Evolutionary conservation across 163 green algal species (phyloP).

Genomic region (Scenedesmus sp.): DNA sequence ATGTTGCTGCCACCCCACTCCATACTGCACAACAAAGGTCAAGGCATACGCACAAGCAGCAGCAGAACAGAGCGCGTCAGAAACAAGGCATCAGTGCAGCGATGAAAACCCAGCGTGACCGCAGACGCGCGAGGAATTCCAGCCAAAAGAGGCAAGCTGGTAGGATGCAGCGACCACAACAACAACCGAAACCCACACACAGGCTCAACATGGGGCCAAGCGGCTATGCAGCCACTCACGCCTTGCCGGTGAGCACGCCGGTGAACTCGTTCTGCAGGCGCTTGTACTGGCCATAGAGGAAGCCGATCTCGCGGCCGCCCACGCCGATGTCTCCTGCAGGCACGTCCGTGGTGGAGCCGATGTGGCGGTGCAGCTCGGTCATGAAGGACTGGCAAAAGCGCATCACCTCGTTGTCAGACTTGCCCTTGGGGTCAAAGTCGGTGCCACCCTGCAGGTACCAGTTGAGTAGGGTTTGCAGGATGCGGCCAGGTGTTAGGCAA

Average conservation of each 20-base stretch:
- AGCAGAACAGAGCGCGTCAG: neutral
- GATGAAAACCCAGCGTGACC: neutral
- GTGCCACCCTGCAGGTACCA: constrained; percentile 52
- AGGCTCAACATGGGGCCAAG: neutral
- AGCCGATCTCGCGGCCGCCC: constrained; percentile 87
- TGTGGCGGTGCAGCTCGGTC: constrained; percentile 87
- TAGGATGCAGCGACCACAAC: neutral
- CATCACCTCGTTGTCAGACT: constrained; percentile 79
- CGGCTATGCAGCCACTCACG: constrained; percentile 50
- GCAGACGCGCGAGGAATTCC: neutral
- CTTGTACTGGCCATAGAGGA: constrained; percentile 89
- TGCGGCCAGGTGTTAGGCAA: no score
- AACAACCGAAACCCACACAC: neutral
- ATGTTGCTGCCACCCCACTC: constrained; percentile 85
- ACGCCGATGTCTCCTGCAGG: constrained; percentile 92
- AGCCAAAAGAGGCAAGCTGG: neutral
- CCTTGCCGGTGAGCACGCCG: constrained; percentile 88
- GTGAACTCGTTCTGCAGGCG: constrained; percentile 76
- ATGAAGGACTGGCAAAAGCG: constrained; percentile 92
- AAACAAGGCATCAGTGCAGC: neutral
- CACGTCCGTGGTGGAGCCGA: constrained; percentile 82
- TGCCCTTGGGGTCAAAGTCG: constrained; percentile 74
- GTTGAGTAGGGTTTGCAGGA: neutral
- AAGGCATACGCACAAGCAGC: neutral
- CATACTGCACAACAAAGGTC: constrained; percentile 59